Evolutionary conservation across 179 eudicot genomes (phyloP).

Genomic region (Silene noctiflora): DNA sequence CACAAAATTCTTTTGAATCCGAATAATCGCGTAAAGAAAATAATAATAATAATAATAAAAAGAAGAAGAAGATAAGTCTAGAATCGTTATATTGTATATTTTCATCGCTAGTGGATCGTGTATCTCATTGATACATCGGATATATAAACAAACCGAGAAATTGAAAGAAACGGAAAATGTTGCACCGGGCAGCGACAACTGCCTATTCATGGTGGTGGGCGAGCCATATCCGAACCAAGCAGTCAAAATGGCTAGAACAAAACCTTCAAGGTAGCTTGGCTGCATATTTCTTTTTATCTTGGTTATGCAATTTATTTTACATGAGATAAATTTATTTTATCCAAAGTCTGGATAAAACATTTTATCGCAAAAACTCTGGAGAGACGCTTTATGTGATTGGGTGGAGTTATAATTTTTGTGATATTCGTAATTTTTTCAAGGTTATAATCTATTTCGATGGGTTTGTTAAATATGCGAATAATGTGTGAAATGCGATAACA

Average conservation of each 20-base stretch:
- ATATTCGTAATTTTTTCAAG: too few relatives aligned
- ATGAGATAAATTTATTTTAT: background rate
- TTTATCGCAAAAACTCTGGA: too few relatives aligned
- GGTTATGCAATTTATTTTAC: background rate
- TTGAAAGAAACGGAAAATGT: constrained; percentile 28
- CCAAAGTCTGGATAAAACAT: background rate
- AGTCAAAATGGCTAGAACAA: constrained; percentile 92
- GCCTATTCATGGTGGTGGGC: constrained; percentile 99
- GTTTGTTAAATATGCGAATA: background rate
- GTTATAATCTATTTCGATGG: background rate
- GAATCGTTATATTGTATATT: background rate
- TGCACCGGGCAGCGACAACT: constrained; percentile 73
- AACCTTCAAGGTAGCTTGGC: constrained; percentile 58
- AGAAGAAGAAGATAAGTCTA: background rate
- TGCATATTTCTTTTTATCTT: background rate
- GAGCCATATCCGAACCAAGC: constrained; percentile 88
- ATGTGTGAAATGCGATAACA: constrained; percentile 19
- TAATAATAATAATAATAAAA: background rate
- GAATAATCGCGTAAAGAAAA: background rate
- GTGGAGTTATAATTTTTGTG: too few relatives aligned
- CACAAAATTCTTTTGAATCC: constrained; percentile 11
- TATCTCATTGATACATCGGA: background rate
- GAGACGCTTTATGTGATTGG: too few relatives aligned
- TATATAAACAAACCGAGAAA: background rate
- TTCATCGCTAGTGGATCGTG: background rate